phyloP scores from a whole-genome alignment of 495 filamentous ascomycete species.

The Penicillium roqueforti region DNA sequence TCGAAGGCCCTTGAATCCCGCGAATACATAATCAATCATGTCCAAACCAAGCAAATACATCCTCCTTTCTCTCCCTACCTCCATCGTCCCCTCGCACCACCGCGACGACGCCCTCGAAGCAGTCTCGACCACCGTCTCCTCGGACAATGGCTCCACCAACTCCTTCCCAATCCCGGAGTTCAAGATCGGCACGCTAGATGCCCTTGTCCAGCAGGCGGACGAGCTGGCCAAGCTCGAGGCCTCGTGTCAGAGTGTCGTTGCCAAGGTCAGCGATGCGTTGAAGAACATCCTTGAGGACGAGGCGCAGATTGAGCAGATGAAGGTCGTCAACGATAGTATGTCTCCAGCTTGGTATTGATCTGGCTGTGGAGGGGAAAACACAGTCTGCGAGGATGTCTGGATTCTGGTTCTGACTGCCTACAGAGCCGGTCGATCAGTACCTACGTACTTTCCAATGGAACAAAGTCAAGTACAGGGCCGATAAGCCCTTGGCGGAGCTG shows the following conservation, averaged over 20 bases:
- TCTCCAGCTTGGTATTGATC: conserved; percentile 8
- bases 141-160: conserved; percentile 70
- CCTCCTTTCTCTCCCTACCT: conserved; percentile 70
- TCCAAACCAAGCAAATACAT: conserved; percentile 61
- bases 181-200: conserved; percentile 96
- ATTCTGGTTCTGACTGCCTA: conserved; percentile 11
- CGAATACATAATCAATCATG: conserved; percentile 37
- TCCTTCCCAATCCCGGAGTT: conserved; percentile 86
- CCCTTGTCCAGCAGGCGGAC: conserved; percentile 94
- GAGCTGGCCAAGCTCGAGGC: conserved; percentile 83
- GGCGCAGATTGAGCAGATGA: conserved; percentile 76
- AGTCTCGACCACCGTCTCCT: conserved; percentile 63
- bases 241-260: conserved; percentile 75
- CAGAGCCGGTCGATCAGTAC: conserved; percentile 92
- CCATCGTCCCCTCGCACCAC: conserved; percentile 66
- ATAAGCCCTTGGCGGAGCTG: conserved; percentile 80
- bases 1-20: conserved; percentile 11
- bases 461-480: conserved; percentile 91
- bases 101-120: conserved; percentile 75
- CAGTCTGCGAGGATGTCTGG: background rate
- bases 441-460: conserved; percentile 89
- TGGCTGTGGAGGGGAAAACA: background rate
- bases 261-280: conserved; percentile 84
- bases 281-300: conserved; percentile 76
- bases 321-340: conserved; percentile 94